A percentile compares a stretch with the other conserved stretches of the same genome.
phyloP scores from a whole-genome alignment of 257 asterid genomes.

The Oldenlandia corymbosa region DNA sequence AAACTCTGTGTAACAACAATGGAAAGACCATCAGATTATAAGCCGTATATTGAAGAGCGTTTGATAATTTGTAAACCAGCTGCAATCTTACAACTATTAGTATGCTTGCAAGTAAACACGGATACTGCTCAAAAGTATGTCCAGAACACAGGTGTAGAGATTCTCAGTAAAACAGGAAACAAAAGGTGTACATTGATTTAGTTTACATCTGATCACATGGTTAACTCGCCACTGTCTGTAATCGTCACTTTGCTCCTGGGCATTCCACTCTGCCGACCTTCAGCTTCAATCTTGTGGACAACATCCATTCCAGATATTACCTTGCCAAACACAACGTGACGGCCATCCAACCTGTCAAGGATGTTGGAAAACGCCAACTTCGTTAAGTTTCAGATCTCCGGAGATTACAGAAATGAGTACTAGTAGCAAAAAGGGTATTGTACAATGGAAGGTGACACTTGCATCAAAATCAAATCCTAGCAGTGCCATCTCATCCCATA shows the following conservation, averaged over 20 bases:
- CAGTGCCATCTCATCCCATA: neutral
- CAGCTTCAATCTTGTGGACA: slow-evolving; percentile 57
- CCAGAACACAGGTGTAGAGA: neutral
- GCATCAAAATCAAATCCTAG: neutral
- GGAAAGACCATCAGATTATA: neutral
- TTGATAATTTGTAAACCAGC: neutral
- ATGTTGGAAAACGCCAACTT: slow-evolving; percentile 4
- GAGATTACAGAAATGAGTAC: neutral
- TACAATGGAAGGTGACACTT: too few relatives aligned
- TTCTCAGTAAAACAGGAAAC: neutral
- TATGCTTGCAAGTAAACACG: neutral
- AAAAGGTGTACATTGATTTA: neutral
- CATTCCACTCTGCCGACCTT: slow-evolving; percentile 54
- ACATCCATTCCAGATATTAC: slow-evolving; percentile 90
- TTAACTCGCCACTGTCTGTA: slow-evolving; percentile 64
- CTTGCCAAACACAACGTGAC: slow-evolving; percentile 86
- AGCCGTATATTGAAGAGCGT: neutral
- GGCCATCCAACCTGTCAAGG: slow-evolving; percentile 74
- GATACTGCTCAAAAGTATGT: neutral
- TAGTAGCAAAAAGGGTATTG: too few relatives aligned
- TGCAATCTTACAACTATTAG: neutral
- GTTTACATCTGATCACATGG: slow-evolving; percentile 9
- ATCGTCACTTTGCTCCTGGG: slow-evolving; percentile 56
- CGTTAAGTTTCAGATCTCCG: neutral
- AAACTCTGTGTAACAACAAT: neutral